Evolutionary conservation across 2,329 filamentous ascomycete species (phyloP).

Genomic region (Moelleriella libera): DNA sequence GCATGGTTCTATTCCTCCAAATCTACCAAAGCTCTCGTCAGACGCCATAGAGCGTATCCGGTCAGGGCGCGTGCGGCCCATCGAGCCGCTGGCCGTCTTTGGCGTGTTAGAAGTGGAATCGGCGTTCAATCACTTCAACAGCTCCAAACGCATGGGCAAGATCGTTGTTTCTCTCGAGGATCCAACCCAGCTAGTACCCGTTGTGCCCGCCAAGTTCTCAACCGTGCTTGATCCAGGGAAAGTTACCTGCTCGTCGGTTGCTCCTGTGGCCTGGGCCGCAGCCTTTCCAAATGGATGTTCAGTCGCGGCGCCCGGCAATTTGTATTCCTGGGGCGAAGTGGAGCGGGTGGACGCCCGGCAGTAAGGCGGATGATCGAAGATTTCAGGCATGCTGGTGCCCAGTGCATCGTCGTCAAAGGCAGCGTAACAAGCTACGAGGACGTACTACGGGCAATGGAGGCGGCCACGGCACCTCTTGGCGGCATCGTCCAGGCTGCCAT

Average conservation of each 20-base stretch:
- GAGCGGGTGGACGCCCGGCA: constrained; percentile 9
- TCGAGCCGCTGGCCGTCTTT: no score
- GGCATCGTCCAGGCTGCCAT: constrained; percentile 21
- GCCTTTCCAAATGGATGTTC: constrained; percentile 17
- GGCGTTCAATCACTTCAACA: no score
- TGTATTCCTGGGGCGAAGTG: constrained; percentile 16
- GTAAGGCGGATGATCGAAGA: constrained; percentile 9
- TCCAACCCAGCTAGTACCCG: constrained; percentile 2
- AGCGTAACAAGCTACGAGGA: constrained; percentile 6
- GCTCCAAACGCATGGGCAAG: constrained; percentile 23
- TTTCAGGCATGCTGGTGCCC: constrained; percentile 8
- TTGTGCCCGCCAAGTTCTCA: constrained; percentile 1
- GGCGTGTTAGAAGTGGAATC: no score
- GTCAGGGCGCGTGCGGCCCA: no score
- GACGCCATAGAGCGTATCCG: no score
- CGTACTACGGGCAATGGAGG: constrained; percentile 7
- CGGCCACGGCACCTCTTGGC: constrained; percentile 6
- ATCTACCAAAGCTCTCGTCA: no score
- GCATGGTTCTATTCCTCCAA: no score
- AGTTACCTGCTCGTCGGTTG: constrained; percentile 9
- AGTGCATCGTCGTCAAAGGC: constrained; percentile 10
- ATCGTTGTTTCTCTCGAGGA: constrained; percentile 12
- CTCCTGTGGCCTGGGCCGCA: constrained; percentile 18
- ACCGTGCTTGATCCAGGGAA: constrained; percentile 3
- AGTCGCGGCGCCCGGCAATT: constrained; percentile 8